A percentile compares a stretch with the other conserved stretches of the same genome.
Evolutionary conservation across 495 filamentous ascomycete genomes (phyloP).

Genomic region (Cercophora sp.): DNA sequence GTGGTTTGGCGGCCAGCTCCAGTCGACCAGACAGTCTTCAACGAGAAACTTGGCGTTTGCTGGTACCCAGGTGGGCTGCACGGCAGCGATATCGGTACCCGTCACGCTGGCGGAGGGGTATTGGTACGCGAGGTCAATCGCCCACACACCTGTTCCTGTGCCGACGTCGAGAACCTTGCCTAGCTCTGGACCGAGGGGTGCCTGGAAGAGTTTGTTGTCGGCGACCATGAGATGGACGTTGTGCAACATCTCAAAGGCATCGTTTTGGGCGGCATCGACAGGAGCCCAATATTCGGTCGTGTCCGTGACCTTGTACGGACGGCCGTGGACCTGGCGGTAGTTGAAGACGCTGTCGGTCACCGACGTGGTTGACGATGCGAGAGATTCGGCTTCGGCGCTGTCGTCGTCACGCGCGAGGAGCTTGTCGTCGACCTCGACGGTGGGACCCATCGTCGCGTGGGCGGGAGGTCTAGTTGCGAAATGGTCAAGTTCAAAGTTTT

Average conservation of each 20-base stretch:
- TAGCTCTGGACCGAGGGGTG: background rate
- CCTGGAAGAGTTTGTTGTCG: conserved; percentile 5
- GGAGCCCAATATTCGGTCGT: conserved; percentile 7
- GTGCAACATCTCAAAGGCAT: conserved; percentile 3
- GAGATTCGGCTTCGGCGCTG: background rate
- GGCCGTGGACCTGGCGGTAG: conserved; percentile 1
- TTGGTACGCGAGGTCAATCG: conserved; percentile 2
- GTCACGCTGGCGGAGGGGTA: background rate
- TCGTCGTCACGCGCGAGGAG: background rate
- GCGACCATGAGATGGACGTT: conserved; percentile 5
- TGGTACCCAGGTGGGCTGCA: conserved; percentile 28
- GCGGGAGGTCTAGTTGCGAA: too few relatives aligned
- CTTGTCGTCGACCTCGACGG: too few relatives aligned
- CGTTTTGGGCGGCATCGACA: conserved; percentile 3
- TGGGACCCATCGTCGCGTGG: too few relatives aligned
- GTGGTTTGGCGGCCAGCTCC: conserved; percentile 46
- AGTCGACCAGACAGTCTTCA: conserved; percentile 50
- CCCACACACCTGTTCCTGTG: conserved; percentile 8
- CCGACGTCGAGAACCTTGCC: conserved; percentile 6
- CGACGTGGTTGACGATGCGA: conserved; percentile 3
- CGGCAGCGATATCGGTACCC: conserved; percentile 2
- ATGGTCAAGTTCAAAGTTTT: too few relatives aligned
- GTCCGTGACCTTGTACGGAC: background rate
- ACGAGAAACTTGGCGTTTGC: conserved; percentile 52
- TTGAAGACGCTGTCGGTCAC: conserved; percentile 6